Base-by-base conservation (phyloP, 768 basidiomycete genomes). In the Lentinula edodes region DNA sequence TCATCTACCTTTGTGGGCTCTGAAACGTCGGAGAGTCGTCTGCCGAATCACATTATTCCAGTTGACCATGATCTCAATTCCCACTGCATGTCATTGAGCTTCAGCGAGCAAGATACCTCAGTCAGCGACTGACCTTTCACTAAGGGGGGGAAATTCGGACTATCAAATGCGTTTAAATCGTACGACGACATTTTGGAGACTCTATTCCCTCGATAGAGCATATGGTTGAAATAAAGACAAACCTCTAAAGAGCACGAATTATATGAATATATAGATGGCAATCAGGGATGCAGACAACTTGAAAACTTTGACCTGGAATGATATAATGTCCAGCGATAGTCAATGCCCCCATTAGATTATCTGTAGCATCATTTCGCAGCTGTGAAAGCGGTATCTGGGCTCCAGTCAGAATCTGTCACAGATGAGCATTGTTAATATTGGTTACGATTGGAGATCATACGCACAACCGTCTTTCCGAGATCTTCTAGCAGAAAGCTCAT, bases 331-430 rank as follows among this genome's bases (percentile, higher is more conserved):
- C 95, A 15, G 95, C 94, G 56, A 96, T 88, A 15, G 89, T 86
- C 38, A 98, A 76, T 3, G 93, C 90, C 7, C 93, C 94, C 70
- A 97, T 85, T 9, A 97, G 76, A 70, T 97, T 98, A 66, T 96
- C 95, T 5, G 94, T 87, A 7, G 94, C 93, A 71, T 98, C 95
- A 66, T 95, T 97, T n/a, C 93, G 83, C 51, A 95, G 77, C 69
- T 94, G 90, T 1, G 91, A 93, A 38, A 95, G 76, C 13, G 95
- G 93, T 39, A 98, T 96, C 75, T 97, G 95, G 0, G 95, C 93
- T 12, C 95, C 95, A 1, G 93, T 96, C 35, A 95, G 66, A 61
- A 96, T 93, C 92, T 93, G 55, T 10, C 57, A 58, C 41, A 41
- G n/a, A 38, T 41, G 7, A 41, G 39, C 20, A 4, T 41, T 34